phyloP scores from a whole-genome alignment of 2,329 filamentous ascomycete species.

The Orbilia ellipsospora region DNA sequence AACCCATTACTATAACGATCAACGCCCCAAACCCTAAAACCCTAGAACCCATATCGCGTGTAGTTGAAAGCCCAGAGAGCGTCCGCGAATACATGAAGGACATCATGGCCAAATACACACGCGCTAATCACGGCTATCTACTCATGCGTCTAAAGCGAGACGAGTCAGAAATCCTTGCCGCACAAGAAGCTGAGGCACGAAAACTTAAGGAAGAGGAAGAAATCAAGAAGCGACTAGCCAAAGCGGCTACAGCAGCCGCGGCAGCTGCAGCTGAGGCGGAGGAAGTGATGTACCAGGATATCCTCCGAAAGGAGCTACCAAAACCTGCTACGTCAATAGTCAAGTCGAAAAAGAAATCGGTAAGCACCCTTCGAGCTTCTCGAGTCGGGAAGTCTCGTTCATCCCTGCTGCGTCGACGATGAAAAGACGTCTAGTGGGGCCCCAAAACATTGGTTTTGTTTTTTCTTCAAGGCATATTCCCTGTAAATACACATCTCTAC shows the following conservation, averaged over 20 bases:
- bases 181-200: slow-evolving; percentile 50
- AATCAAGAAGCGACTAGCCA: slow-evolving; percentile 47
- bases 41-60: slow-evolving; percentile 71
- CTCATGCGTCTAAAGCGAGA: slow-evolving; percentile 73
- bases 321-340: slow-evolving; percentile 53
- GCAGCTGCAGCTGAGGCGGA: slow-evolving; percentile 40
- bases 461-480: slow-evolving; percentile 38
- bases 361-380: slow-evolving; percentile 53
- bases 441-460: slow-evolving; percentile 30
- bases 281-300: slow-evolving; percentile 44
- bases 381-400: slow-evolving; percentile 54
- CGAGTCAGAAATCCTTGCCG: slow-evolving; percentile 49
- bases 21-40: slow-evolving; percentile 69
- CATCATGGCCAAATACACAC: slow-evolving; percentile 75
- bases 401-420: slow-evolving; percentile 51
- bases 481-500: slow-evolving; percentile 55
- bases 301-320: slow-evolving; percentile 39
- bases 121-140: slow-evolving; percentile 74
- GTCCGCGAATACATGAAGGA: slow-evolving; percentile 76
- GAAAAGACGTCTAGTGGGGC: slow-evolving; percentile 33
- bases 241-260: slow-evolving; percentile 47
- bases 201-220: slow-evolving; percentile 51
- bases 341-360: slow-evolving; percentile 54
- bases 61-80: slow-evolving; percentile 73
- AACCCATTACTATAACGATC: slow-evolving; percentile 74